Conservation (phyloP, 2,329 filamentous ascomycete species). For the Colletotrichum truncatum region DNA sequence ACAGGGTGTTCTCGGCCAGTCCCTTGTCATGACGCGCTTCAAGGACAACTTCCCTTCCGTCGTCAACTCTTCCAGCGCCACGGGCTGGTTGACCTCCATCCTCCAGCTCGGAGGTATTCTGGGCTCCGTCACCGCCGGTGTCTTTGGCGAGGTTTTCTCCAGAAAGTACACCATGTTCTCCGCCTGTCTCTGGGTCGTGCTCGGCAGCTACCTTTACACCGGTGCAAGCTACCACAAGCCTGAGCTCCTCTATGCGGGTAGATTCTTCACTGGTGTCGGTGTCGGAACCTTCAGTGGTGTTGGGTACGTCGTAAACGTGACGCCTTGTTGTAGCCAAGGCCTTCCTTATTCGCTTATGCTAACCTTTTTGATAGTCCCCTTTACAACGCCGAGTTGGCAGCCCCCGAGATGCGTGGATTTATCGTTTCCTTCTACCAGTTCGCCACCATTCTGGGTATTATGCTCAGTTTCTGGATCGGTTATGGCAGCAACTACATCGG, state of each 20-base stretch:
- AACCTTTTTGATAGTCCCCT: conserved; percentile 41
- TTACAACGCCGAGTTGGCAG: conserved; percentile 62
- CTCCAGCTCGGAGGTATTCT: conserved; percentile 59
- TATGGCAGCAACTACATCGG: conserved; percentile 58
- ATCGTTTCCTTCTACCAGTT: conserved; percentile 73
- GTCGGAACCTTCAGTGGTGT: conserved; percentile 57
- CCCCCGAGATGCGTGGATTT: conserved; percentile 73
- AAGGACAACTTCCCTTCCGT: conserved; percentile 57
- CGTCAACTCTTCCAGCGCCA: conserved; percentile 53
- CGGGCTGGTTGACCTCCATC: conserved; percentile 61
- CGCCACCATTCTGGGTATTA: conserved; percentile 66
- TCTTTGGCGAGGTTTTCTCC: conserved; percentile 58
- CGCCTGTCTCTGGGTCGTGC: conserved; percentile 55
- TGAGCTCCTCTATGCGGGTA: conserved; percentile 54
- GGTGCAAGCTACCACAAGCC: conserved; percentile 50
- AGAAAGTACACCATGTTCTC: conserved; percentile 62
- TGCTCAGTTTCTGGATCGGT: conserved; percentile 58
- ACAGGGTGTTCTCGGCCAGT: conserved; percentile 62
- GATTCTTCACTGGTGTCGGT: conserved; percentile 59
- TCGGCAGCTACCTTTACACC: conserved; percentile 54
- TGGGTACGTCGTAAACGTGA: too few relatives aligned
- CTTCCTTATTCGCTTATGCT: background rate
- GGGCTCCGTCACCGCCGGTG: conserved; percentile 56
- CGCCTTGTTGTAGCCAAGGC: too few relatives aligned
- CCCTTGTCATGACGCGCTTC: conserved; percentile 62